phyloP scores from a whole-genome alignment of 768 basidiomycete species.

The Kwoniella botswanensis region DNA sequence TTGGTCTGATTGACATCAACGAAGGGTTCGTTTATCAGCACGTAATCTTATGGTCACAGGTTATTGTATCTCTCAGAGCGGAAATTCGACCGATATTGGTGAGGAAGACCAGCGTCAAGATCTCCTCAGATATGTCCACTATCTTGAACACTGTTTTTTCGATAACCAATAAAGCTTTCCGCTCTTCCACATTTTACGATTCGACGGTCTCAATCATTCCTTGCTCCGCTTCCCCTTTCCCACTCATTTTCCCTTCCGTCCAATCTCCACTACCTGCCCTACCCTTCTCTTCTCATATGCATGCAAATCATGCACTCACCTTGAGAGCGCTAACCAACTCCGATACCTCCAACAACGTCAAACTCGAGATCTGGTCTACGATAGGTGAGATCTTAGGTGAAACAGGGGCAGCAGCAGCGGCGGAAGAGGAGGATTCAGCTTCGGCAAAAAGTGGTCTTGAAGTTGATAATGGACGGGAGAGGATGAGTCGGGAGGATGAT shows the following conservation, averaged over 20 bases:
- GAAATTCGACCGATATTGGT: no score
- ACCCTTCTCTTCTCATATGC: not conserved
- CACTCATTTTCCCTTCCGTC: not conserved
- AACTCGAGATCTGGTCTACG: constrained; percentile 87
- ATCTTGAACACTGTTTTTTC: no score
- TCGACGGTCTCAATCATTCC: no score
- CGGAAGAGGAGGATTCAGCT: constrained; percentile 12
- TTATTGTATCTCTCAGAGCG: no score
- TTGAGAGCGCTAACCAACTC: constrained; percentile 92
- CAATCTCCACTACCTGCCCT: not conserved
- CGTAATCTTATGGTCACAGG: not conserved
- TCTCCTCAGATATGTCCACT: no score
- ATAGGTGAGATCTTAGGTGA: constrained; percentile 72
- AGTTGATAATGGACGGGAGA: constrained; percentile 26
- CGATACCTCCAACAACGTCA: constrained; percentile 91
- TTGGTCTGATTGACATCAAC: constrained; percentile 66
- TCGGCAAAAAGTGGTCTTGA: constrained; percentile 17
- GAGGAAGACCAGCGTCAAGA: no score
- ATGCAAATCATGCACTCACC: constrained; percentile 62
- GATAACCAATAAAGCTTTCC: no score
- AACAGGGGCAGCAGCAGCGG: constrained; percentile 22
- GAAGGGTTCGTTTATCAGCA: not conserved
- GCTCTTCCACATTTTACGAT: no score
- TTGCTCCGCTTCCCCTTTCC: no score
- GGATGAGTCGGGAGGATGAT: constrained; percentile 21